Evolutionary conservation across 495 filamentous ascomycete genomes (phyloP).

Genomic region (Astrothelium subdiscretum): DNA sequence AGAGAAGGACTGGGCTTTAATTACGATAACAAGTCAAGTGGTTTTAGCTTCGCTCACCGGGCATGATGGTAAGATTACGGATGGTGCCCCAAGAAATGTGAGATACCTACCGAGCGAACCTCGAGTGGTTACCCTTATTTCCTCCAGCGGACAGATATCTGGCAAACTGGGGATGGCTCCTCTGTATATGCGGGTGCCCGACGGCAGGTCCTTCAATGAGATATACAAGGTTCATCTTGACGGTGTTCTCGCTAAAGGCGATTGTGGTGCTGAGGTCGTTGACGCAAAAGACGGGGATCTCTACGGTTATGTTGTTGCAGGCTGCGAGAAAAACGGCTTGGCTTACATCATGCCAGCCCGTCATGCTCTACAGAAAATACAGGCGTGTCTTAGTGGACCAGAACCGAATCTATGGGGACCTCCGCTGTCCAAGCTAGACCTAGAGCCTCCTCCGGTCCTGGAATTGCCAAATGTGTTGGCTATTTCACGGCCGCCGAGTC

Average conservation of each 20-base stretch:
- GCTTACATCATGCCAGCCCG: background rate
- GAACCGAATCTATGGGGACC: background rate
- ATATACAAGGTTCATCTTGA: conserved; percentile 1
- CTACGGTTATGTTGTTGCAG: background rate
- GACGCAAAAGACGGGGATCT: background rate
- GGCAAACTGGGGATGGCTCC: background rate
- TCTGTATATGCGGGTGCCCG: background rate
- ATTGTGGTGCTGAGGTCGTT: background rate
- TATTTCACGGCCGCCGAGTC: background rate
- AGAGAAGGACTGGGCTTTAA: background rate
- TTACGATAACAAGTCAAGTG: background rate
- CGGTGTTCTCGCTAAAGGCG: background rate
- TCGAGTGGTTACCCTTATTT: background rate
- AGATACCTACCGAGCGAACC: background rate
- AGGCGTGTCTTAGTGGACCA: background rate
- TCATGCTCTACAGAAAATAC: background rate
- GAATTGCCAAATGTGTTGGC: background rate
- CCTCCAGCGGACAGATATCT: background rate
- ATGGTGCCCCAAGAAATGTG: background rate
- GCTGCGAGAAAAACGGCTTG: background rate
- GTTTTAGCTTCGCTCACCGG: background rate
- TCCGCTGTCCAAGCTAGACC: background rate
- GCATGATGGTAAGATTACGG: background rate
- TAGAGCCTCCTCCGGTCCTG: background rate
- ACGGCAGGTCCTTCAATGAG: background rate